Conservation (phyloP, 225 moss, liverwort and hornwort genomes). For the Physcomitrellopsis africana region DNA sequence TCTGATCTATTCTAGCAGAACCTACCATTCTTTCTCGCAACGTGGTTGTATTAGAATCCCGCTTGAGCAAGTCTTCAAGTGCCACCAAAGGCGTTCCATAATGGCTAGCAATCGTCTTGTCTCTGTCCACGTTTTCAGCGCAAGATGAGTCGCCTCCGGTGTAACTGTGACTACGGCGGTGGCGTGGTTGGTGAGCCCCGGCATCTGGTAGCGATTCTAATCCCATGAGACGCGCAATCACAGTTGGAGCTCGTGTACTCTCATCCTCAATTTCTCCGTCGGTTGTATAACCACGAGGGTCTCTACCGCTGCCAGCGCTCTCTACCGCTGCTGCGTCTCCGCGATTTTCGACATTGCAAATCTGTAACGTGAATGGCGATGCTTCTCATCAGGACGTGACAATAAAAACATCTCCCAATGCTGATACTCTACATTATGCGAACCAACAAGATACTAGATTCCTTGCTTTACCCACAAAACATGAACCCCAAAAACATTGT, state of each 20-base stretch:
- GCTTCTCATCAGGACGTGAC: not conserved
- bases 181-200: conserved; percentile 40
- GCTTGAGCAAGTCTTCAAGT: conserved; percentile 61
- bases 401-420: not conserved
- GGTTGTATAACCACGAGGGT: not conserved
- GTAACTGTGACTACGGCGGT: conserved; percentile 24
- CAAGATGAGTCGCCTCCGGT: not conserved
- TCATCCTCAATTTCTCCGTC: conserved; percentile 9
- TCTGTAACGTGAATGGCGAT: conserved; percentile 30
- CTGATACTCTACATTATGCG: no score
- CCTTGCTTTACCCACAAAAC: not conserved
- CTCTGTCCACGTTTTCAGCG: not conserved
- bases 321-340: not conserved
- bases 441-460: no score
- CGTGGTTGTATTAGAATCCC: conserved; percentile 34
- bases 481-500: not conserved
- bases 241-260: conserved; percentile 59
- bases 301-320: not conserved
- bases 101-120: not conserved
- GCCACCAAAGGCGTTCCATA: conserved; percentile 31
- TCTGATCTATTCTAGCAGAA: conserved; percentile 32
- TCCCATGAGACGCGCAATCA: conserved; percentile 91
- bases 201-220: conserved; percentile 73
- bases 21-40: conserved; percentile 45
- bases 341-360: conserved; percentile 48